A percentile compares a stretch with the other conserved stretches of the same genome.
phyloP scores from a whole-genome alignment of 495 filamentous ascomycete species.

The Jackrogersella multiformis region DNA sequence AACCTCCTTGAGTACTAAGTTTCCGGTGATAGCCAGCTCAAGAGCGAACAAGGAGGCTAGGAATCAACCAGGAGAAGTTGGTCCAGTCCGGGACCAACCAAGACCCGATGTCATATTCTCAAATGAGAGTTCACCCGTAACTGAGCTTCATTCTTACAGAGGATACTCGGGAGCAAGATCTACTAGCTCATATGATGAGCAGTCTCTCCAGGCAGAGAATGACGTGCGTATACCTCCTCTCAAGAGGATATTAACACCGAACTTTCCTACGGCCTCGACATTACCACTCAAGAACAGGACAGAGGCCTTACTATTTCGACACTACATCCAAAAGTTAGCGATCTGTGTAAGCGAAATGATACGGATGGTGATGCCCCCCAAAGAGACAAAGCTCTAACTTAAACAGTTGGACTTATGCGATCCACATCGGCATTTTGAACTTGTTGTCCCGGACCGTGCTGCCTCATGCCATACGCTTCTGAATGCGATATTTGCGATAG shows the following conservation, averaged over 20 bases:
- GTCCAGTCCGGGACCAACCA: neutral
- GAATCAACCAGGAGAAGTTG: neutral
- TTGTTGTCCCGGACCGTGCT: constrained; percentile 62
- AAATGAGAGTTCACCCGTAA: neutral
- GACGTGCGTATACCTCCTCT: constrained; percentile 12
- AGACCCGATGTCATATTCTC: neutral
- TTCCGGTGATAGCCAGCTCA: neutral
- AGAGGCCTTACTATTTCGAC: constrained; percentile 56
- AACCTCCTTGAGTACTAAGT: constrained; percentile 16
- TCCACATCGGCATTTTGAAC: constrained; percentile 61
- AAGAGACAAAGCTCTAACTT: constrained; percentile 20
- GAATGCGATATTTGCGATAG: constrained; percentile 67
- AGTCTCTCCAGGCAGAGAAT: neutral
- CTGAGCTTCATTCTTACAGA: constrained; percentile 1
- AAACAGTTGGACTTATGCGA: constrained; percentile 67
- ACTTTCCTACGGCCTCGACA: constrained; percentile 12
- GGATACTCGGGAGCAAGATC: neutral
- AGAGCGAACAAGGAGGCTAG: neutral
- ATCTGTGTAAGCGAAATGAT: constrained; percentile 53
- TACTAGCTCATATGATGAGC: neutral
- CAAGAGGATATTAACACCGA: neutral
- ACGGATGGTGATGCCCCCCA: neutral
- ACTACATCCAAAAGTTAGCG: constrained; percentile 60
- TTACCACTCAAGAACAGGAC: constrained; percentile 52
- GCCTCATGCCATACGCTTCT: constrained; percentile 61